Percentiles rank a stretch among this genome's conserved stretches.
Evolutionary conservation across 306 rosid species (phyloP).

Genomic region (Acacia crassicarpa): DNA sequence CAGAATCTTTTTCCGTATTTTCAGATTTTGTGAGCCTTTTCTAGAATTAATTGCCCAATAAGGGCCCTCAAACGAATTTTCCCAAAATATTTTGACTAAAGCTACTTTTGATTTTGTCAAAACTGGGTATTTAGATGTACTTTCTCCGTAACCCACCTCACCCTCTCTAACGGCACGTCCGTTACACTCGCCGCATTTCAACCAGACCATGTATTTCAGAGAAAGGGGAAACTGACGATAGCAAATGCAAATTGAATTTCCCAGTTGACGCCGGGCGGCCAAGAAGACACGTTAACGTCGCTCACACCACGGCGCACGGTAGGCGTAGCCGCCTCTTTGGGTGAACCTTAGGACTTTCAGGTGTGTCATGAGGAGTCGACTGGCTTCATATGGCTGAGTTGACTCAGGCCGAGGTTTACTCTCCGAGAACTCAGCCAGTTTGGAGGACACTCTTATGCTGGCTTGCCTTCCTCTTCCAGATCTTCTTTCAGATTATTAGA

Average conservation of each 20-base stretch:
- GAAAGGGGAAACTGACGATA: neutral
- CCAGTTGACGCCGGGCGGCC: neutral
- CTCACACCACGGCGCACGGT: slow-evolving; percentile 28
- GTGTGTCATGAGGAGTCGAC: neutral
- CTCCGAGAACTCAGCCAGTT: slow-evolving; percentile 62
- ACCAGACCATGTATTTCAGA: slow-evolving; percentile 41
- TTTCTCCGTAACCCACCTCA: neutral
- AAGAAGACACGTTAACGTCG: slow-evolving; percentile 18
- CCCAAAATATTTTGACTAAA: no score
- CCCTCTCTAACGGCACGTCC: neutral
- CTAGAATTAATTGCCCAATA: no score
- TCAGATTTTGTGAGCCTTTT: no score
- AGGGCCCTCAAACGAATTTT: no score
- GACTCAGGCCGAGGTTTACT: slow-evolving; percentile 84
- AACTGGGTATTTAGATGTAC: neutral
- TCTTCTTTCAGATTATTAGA: slow-evolving; percentile 83
- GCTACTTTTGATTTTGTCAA: neutral
- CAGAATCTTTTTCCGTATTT: no score
- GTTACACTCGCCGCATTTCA: neutral
- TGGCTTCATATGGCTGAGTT: slow-evolving; percentile 73
- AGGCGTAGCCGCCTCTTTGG: neutral
- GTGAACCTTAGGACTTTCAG: neutral
- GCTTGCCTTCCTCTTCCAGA: slow-evolving; percentile 85
- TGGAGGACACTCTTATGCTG: slow-evolving; percentile 83
- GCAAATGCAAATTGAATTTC: neutral